These are phyloP conservation scores for Leccinum arenicola DNA, from an alignment of 768 basidiomycete genomes.

Conservation along the genomic window DNA sequence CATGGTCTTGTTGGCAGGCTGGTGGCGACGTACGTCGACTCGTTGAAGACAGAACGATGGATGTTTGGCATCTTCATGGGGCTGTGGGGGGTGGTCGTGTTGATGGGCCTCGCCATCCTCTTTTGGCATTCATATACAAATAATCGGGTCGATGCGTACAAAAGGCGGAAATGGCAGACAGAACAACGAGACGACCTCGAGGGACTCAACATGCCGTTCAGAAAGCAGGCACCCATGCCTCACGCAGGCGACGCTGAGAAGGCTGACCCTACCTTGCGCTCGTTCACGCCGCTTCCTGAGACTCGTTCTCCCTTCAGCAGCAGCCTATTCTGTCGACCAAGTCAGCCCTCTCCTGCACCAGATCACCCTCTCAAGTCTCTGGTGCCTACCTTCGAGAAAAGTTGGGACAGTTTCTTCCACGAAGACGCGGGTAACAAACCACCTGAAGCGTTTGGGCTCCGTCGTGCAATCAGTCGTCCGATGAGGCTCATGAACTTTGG, in stretches of 20 bases:
- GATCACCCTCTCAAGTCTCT: conserved; percentile 27
- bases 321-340: conserved; percentile 39
- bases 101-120: conserved; percentile 72
- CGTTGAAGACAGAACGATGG: conserved; percentile 76
- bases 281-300: conserved; percentile 53
- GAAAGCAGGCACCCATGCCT: conserved; percentile 14
- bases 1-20: conserved; percentile 70
- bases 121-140: conserved; percentile 70
- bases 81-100: conserved; percentile 79
- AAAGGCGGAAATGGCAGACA: conserved; percentile 47
- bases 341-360: conserved; percentile 28
- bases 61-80: conserved; percentile 83
- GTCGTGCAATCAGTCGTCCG: conserved; percentile 28
- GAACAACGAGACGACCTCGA: conserved; percentile 51
- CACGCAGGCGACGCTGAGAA: conserved; percentile 26
- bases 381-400: conserved; percentile 36
- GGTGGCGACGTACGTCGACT: conserved; percentile 66
- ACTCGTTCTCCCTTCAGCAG: conserved; percentile 28
- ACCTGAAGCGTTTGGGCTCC: conserved; percentile 25
- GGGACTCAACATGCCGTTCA: conserved; percentile 34
- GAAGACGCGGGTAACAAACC: conserved; percentile 19
- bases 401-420: conserved; percentile 46
- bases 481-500: conserved; percentile 47
- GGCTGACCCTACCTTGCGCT: conserved; percentile 33
- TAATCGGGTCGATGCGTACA: conserved; percentile 43